Conservation (phyloP, 345 rosid species). For the Laguncularia racemosa region DNA sequence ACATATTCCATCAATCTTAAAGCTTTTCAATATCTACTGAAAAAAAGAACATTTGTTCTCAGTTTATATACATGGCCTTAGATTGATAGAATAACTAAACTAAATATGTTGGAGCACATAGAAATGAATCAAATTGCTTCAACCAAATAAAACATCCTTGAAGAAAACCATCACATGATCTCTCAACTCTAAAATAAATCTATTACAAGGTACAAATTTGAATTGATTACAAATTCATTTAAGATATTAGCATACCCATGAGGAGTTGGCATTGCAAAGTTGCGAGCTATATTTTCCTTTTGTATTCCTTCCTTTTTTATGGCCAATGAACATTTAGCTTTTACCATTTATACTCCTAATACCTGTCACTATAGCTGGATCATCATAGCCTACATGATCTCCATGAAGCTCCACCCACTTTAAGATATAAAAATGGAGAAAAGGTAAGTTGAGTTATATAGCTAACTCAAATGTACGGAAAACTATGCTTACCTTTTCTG, state of each 20-base stretch:
- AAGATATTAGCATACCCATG: constrained; percentile 58
- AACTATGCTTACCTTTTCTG: constrained; percentile 67
- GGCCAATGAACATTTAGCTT: constrained; percentile 92
- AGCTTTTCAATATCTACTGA: constrained; percentile 25
- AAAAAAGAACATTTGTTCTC: background rate
- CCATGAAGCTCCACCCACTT: constrained; percentile 99
- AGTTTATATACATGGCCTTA: background rate
- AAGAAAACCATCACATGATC: no score
- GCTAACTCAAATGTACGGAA: constrained; percentile 1
- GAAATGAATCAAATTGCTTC: no score
- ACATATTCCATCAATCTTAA: constrained; percentile 26
- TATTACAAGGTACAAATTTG: background rate
- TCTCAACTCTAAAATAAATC: background rate
- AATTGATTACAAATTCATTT: background rate
- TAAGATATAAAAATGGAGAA: constrained; percentile 11
- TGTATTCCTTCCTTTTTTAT: constrained; percentile 97
- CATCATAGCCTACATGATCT: constrained; percentile 95
- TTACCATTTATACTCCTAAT: constrained; percentile 83
- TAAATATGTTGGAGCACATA: no score
- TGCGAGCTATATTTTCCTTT: constrained; percentile 88
- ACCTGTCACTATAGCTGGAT: constrained; percentile 95
- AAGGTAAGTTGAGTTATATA: background rate
- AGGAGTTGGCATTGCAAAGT: constrained; percentile 99
- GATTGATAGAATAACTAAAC: background rate
- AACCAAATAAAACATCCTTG: no score